phyloP scores from a whole-genome alignment of 345 rosid species.

The Gynandropsis gynandra region DNA sequence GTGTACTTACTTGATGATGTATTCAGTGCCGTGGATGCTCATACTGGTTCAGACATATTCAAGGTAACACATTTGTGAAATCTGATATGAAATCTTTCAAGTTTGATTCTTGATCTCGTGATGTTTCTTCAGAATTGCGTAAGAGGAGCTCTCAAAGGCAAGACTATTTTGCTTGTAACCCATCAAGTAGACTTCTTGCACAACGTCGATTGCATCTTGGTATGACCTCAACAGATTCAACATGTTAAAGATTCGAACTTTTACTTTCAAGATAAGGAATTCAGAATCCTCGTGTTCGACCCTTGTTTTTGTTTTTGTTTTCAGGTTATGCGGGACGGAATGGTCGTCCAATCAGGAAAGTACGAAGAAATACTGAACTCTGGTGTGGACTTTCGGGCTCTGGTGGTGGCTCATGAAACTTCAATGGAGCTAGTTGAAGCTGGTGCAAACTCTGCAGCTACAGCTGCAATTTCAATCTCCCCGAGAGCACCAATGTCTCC shows the following conservation, averaged over 20 bases:
- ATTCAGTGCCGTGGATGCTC: constrained; percentile 96
- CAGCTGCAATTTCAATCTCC: constrained; percentile 4
- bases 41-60: constrained; percentile 85
- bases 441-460: constrained; percentile 28
- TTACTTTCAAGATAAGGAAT: too few species aligned
- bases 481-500: constrained; percentile 22
- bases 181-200: constrained; percentile 97
- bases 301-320: too few species aligned
- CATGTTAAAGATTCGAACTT: not conserved
- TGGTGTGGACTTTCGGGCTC: constrained; percentile 63
- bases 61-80: constrained; percentile 40
- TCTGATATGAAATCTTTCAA: not conserved
- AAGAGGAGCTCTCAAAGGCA: constrained; percentile 74
- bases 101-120: constrained; percentile 14
- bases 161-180: constrained; percentile 82
- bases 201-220: constrained; percentile 75
- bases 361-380: constrained; percentile 50
- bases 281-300: too few species aligned
- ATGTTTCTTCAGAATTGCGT: constrained; percentile 60
- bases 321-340: constrained; percentile 92
- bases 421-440: constrained; percentile 83
- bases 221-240: constrained; percentile 21
- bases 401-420: constrained; percentile 80
- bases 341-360: constrained; percentile 77
- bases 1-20: constrained; percentile 88